phyloP scores from a whole-genome alignment of 2,329 filamentous ascomycete species.

The Cytospora chrysosperma region DNA sequence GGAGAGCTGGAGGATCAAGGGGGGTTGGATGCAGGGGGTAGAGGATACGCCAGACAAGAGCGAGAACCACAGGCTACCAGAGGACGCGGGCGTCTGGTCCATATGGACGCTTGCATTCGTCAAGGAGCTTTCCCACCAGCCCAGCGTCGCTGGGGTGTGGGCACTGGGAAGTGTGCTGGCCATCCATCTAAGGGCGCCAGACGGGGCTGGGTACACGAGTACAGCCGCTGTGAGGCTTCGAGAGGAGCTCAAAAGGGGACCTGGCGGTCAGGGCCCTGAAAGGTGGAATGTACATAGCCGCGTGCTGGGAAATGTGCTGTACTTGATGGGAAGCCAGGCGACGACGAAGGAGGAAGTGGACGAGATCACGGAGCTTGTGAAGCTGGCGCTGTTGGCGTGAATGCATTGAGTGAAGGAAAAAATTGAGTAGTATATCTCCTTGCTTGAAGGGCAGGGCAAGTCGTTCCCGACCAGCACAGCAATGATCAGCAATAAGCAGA shows the following conservation, averaged over 20 bases:
- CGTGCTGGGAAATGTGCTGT: conserved; percentile 57
- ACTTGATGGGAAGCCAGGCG: conserved; percentile 55
- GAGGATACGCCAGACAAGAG: neutral
- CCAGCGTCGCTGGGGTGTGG: neutral
- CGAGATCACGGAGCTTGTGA: neutral
- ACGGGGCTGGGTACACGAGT: conserved; percentile 47
- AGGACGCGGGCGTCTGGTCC: conserved; percentile 20
- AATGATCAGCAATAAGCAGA: too few relatives aligned
- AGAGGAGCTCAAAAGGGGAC: conserved; percentile 32
- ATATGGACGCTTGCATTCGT: conserved; percentile 12
- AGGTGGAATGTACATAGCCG: conserved; percentile 53
- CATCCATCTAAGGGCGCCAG: conserved; percentile 50
- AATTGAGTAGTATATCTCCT: too few relatives aligned
- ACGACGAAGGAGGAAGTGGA: conserved; percentile 32
- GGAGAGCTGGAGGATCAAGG: conserved; percentile 37
- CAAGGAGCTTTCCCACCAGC: neutral
- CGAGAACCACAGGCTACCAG: too few relatives aligned
- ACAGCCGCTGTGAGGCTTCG: conserved; percentile 45
- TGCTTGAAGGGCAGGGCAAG: too few relatives aligned
- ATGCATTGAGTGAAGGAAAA: too few relatives aligned
- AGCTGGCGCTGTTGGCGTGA: neutral
- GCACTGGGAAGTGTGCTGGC: conserved; percentile 37
- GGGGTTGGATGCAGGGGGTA: conserved; percentile 27
- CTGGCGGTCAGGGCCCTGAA: conserved; percentile 30
- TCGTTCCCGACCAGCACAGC: too few relatives aligned